Base-by-base conservation (phyloP, 2,329 filamentous ascomycete species). In the Zymoseptoria tritici region DNA sequence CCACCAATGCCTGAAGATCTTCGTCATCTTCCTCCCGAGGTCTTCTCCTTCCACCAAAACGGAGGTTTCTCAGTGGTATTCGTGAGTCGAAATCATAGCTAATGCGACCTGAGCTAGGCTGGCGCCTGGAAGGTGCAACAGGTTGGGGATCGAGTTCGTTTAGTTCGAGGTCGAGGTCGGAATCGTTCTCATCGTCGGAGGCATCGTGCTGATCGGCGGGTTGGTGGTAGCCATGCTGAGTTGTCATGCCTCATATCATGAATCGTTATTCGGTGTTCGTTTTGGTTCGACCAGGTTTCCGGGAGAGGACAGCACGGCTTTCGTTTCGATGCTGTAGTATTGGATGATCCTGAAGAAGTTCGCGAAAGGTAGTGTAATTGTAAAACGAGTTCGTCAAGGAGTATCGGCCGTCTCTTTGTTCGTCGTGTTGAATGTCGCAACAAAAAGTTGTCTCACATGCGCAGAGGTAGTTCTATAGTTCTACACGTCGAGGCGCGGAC, bases 151-250 rank as follows among this genome's bases (percentile, higher is more conserved):
- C 89, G 66, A 94, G 85, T 79, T 93, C 90, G 70, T 90, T 83
- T 67, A 91, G 81, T 68, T 92, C 88, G 69, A 94, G 80, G 64
- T 90, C 87, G 67, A 87, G 83, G 72, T 93, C 88, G 55, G 87
- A 90, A 73, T 92, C 65, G 59, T 70, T 61, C 46, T 62, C 57
- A 56, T 68, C 62, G 60, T 85, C 79, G 69, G 79, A 75, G 62
- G 81, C 81, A 61, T 83, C 84, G 75, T 88, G 85, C 75, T 85
- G 85, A 70, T 83, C 82, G 73, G 86, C 82, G 70, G 83, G 75
- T 64, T 75, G 73, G 70, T 76, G 74, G 71, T 79, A 77, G 69
- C 75, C 73, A 70, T 77, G 75, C 54, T 77, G 72, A 60, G 73
- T 70, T 60, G 77, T 73, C 79, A 80, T 80, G 72, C 72, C 72